A percentile compares a stretch with the other conserved stretches of the same genome.
Evolutionary conservation across 495 filamentous ascomycete genomes (phyloP).

Genomic region (Podospora appendiculata): DNA sequence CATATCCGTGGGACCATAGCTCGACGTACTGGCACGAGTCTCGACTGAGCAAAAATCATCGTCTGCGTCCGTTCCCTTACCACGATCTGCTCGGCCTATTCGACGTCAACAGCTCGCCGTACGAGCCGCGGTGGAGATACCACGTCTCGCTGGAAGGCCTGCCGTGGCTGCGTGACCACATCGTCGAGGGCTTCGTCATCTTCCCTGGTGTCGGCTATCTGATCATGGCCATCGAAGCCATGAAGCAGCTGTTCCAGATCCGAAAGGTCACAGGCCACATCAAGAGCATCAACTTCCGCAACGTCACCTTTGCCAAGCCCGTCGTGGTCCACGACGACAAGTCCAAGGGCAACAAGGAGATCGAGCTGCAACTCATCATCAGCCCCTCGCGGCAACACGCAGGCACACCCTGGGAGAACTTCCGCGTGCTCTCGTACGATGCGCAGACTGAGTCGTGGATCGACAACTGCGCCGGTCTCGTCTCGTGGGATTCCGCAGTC

Average conservation of each 20-base stretch:
- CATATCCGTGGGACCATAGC: conserved; percentile 32
- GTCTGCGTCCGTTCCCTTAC: neutral
- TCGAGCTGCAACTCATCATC: neutral
- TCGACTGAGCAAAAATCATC: conserved; percentile 21
- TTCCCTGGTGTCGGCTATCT: conserved; percentile 47
- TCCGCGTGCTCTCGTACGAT: conserved; percentile 1
- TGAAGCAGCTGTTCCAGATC: conserved; percentile 19
- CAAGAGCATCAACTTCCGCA: neutral
- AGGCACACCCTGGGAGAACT: neutral
- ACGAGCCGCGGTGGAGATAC: conserved; percentile 31
- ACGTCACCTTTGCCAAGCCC: neutral
- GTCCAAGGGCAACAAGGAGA: neutral
- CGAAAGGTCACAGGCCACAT: conserved; percentile 3
- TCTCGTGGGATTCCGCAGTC: neutral
- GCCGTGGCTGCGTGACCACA: conserved; percentile 41
- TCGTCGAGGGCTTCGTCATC: conserved; percentile 26
- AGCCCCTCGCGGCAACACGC: neutral
- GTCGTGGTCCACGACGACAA: neutral
- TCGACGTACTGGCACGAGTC: conserved; percentile 21
- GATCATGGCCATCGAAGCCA: conserved; percentile 39
- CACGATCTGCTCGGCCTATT: neutral
- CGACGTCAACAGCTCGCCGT: neutral
- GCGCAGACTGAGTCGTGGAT: neutral
- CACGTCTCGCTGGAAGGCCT: conserved; percentile 30
- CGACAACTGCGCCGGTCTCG: neutral